Evolutionary conservation across 768 basidiomycete species (phyloP).

Genomic region (Tulasnella sp.): DNA sequence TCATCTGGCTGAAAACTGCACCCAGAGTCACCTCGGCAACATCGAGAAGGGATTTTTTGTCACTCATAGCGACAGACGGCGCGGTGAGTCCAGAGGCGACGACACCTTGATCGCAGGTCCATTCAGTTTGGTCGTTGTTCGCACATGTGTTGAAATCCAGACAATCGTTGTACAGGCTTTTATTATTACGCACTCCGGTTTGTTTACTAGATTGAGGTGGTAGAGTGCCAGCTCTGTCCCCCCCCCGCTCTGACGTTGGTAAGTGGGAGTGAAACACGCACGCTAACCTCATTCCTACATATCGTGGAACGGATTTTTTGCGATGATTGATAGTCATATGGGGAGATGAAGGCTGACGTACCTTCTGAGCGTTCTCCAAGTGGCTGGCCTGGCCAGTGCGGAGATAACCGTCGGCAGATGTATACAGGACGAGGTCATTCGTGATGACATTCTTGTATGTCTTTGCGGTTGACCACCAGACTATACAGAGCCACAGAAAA

Average conservation of each 20-base stretch:
- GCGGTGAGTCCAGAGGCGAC: slow-evolving; percentile 43
- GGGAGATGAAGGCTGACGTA: slow-evolving; percentile 23
- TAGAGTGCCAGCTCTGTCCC: no score
- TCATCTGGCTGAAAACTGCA: slow-evolving; percentile 36
- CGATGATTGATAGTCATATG: slow-evolving; percentile 22
- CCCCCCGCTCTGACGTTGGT: no score
- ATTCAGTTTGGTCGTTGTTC: slow-evolving; percentile 44
- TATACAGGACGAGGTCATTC: slow-evolving; percentile 44
- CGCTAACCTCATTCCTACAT: slow-evolving; percentile 26
- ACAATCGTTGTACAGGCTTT: slow-evolving; percentile 38
- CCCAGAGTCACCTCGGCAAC: slow-evolving; percentile 44
- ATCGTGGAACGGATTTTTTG: background rate
- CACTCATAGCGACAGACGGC: slow-evolving; percentile 30
- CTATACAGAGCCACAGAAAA: no score
- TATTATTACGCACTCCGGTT: slow-evolving; percentile 37
- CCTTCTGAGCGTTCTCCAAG: slow-evolving; percentile 40
- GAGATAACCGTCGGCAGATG: slow-evolving; percentile 39
- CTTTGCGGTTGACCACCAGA: slow-evolving; percentile 47
- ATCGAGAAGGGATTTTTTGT: slow-evolving; percentile 33
- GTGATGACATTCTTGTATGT: slow-evolving; percentile 52
- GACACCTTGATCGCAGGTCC: slow-evolving; percentile 48
- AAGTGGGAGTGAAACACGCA: no score
- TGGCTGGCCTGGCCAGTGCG: slow-evolving; percentile 31
- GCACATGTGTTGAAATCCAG: slow-evolving; percentile 28
- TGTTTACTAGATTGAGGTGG: slow-evolving; percentile 26